phyloP scores from a whole-genome alignment of 2,329 filamentous ascomycete genomes.

The Cladophialophora exuberans region DNA sequence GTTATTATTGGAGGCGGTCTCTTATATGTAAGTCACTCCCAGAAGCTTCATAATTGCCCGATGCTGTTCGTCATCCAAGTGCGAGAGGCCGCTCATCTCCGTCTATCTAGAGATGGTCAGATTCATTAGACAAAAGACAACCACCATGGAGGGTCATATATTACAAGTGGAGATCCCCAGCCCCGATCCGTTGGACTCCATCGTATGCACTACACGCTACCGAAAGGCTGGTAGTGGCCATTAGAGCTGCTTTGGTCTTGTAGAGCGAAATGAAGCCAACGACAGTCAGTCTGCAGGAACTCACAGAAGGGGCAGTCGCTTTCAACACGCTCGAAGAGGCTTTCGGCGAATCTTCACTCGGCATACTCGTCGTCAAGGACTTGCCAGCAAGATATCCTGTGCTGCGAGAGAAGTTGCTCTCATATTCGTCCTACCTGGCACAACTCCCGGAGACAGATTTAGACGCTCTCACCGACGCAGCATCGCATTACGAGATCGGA shows the following conservation, averaged over 20 bases:
- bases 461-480: constrained; percentile 48
- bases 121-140: background rate
- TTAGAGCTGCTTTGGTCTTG: background rate
- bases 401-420: constrained; percentile 73
- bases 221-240: too few relatives aligned
- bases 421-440: constrained; percentile 85
- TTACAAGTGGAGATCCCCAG: background rate
- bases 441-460: constrained; percentile 76
- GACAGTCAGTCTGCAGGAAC: constrained; percentile 26
- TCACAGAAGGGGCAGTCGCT: constrained; percentile 37
- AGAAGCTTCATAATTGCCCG: background rate
- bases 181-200: background rate
- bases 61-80: background rate
- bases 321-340: constrained; percentile 60
- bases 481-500: constrained; percentile 63
- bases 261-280: constrained; percentile 8
- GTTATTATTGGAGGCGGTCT: constrained; percentile 5
- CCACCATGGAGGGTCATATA: background rate
- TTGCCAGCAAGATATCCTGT: constrained; percentile 72
- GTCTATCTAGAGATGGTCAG: too few relatives aligned
- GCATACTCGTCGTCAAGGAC: constrained; percentile 89
- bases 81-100: background rate
- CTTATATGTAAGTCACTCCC: constrained; percentile 8
- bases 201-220: too few relatives aligned
- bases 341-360: constrained; percentile 86